Conservation (phyloP, 2,329 filamentous ascomycete genomes). For the Calonectria pteridis region DNA sequence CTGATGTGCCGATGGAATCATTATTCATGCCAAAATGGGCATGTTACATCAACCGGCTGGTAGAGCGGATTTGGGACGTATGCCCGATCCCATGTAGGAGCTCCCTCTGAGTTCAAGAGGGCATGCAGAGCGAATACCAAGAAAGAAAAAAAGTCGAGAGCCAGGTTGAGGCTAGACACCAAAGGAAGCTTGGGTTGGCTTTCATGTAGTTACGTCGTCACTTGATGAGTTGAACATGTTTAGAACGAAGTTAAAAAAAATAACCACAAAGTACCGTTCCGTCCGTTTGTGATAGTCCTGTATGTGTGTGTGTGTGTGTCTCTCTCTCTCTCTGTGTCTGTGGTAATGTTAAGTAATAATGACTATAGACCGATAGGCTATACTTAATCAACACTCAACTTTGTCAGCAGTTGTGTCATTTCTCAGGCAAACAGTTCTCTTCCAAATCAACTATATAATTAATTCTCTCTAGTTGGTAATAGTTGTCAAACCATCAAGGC, state of each 20-base stretch:
- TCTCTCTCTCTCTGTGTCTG: too few species aligned
- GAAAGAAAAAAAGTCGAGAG: conserved; percentile 48
- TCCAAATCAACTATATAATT: not conserved
- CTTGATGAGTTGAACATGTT: conserved; percentile 55
- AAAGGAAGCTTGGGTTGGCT: conserved; percentile 53
- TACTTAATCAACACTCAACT: not conserved
- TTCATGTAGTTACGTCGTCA: conserved; percentile 59
- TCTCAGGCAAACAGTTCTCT: not conserved
- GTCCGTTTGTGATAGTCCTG: not conserved
- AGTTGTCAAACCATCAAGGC: not conserved
- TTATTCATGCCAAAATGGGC: conserved; percentile 58
- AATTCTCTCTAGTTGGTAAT: not conserved
- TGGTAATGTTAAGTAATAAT: not conserved
- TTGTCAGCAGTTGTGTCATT: not conserved
- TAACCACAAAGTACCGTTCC: not conserved
- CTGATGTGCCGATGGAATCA: conserved; percentile 60
- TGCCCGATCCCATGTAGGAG: conserved; percentile 45
- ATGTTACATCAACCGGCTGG: conserved; percentile 56
- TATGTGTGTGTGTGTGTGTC: too few species aligned
- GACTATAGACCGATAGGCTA: not conserved
- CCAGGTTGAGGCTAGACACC: conserved; percentile 53
- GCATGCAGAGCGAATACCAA: conserved; percentile 51
- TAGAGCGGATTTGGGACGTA: conserved; percentile 48
- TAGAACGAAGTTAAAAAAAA: conserved; percentile 46
- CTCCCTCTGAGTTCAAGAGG: conserved; percentile 42